Percentiles rank a stretch among this genome's conserved stretches.
phyloP scores from a whole-genome alignment of 306 rosid genomes.

The Lathyrus sativus region DNA sequence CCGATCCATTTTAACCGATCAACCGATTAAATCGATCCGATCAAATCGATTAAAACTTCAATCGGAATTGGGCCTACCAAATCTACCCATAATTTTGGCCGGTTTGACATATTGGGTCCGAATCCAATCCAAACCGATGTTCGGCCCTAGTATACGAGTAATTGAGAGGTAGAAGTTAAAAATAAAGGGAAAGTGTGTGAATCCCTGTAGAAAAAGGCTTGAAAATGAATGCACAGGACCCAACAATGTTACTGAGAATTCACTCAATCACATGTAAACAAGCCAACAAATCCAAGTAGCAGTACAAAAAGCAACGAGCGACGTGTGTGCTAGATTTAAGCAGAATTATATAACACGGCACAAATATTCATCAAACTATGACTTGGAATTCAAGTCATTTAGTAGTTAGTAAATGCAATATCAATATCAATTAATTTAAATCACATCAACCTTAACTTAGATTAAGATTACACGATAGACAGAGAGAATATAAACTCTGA shows the following conservation, averaged over 20 bases:
- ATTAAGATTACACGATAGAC: slow-evolving; percentile 6
- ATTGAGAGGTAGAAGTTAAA: not conserved
- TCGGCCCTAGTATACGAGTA: not conserved
- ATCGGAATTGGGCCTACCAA: too few species aligned
- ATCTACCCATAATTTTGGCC: too few species aligned
- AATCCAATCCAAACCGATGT: too few species aligned
- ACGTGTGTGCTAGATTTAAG: slow-evolving; percentile 18
- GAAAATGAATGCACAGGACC: slow-evolving; percentile 43
- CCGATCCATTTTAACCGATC: too few species aligned
- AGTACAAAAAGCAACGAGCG: not conserved
- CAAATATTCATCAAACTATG: slow-evolving; percentile 11
- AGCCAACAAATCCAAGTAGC: not conserved
- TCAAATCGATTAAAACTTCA: too few species aligned
- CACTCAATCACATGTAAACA: slow-evolving; percentile 57
- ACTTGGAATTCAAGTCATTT: slow-evolving; percentile 45
- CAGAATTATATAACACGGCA: slow-evolving; percentile 30
- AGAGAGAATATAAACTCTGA: slow-evolving; percentile 9
- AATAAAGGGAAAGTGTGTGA: not conserved
- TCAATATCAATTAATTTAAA: too few species aligned
- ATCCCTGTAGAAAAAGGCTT: not conserved
- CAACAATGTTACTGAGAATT: slow-evolving; percentile 40
- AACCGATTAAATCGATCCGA: too few species aligned
- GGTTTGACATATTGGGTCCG: too few species aligned
- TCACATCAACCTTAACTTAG: not conserved
- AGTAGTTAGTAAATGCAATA: not conserved